Evolutionary conservation across 352 stramenopile species (phyloP), one percentile per base, ranked within the genome.

Genomic region (Phytophthora europaea): DNA sequence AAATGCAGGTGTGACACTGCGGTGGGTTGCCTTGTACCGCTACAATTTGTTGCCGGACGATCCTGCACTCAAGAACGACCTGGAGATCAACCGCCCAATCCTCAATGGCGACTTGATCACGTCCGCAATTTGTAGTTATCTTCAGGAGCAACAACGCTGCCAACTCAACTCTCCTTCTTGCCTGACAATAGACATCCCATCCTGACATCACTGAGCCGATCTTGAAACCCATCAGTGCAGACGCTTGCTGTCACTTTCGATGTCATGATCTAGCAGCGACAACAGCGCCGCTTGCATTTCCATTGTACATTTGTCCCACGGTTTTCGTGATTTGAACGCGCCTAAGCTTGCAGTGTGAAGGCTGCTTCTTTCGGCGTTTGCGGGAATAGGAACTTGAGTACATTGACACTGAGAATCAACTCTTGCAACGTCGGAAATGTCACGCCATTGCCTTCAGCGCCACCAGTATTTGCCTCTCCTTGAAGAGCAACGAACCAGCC

Each of bases 371-470:
- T 95, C 4, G 84, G 88, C n/a, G 84, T 93, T 28, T 94, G 84
- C 3, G 88, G 88, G 40, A 94, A 95, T 7, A 95, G 76, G 45
- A 84, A 93, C 65, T 89, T 94, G 45, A 95, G 85, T 45, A 95
- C 87, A 7, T 81, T 87, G 48, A 94, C 87, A 67, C 84, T 94
- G 57, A 90, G 76, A 26, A 95, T 86, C n/a, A 95, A 73, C 48
- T 93, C 82, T 54, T 88, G 75, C 23, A 95, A 77, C 4, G 81
- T 88, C 20, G 79, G 55, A 45, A 94, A 95, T 18, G 81, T 85
- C 36, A 91, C 84, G 0, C 76, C 81, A 47, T 71, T 82, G 13
- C 60, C 67, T 56, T 71, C 55, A 23, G 31, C 38, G 22, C 34
- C 47, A n/a, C 51, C 66, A 48, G 62, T 6, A 52, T 60, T 55